phyloP scores from a whole-genome alignment of 1,139 yeast species.

The Geotrichum candidum region DNA sequence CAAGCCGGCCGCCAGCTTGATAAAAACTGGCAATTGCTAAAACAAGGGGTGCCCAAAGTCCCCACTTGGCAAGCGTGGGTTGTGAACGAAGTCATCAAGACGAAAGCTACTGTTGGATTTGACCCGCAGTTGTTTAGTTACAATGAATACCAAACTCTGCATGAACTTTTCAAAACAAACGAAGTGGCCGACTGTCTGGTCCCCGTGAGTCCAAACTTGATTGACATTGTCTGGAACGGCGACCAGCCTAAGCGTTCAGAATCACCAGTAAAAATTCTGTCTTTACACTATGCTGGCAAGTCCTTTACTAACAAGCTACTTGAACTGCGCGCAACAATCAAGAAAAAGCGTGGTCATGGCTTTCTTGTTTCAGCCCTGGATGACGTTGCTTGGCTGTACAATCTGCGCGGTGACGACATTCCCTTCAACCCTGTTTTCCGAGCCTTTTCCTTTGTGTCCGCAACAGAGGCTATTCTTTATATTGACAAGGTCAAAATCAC shows the following conservation, averaged over 20 bases:
- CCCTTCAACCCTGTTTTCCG: constrained; percentile 89
- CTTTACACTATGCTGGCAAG: constrained; percentile 39
- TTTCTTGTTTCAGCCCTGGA: constrained; percentile 71
- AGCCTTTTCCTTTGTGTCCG: constrained; percentile 68
- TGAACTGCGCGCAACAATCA: constrained; percentile 42
- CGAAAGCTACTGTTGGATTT: constrained; percentile 42
- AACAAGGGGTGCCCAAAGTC: constrained; percentile 70
- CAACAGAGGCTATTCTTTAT: constrained; percentile 52
- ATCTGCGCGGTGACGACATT: constrained; percentile 80
- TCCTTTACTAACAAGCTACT: constrained; percentile 40
- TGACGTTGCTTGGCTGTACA: constrained; percentile 89
- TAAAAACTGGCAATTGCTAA: constrained; percentile 73
- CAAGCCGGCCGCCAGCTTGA: constrained; percentile 89
- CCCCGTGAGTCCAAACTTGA: constrained; percentile 61
- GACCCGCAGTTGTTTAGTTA: constrained; percentile 69
- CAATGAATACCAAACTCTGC: constrained; percentile 38
- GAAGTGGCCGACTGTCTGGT: constrained; percentile 36
- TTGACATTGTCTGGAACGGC: constrained; percentile 69
- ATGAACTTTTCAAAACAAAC: constrained; percentile 34
- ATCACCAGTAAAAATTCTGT: constrained; percentile 31
- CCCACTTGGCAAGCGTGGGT: constrained; percentile 91
- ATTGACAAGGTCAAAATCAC: constrained; percentile 63
- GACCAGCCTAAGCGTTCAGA: constrained; percentile 37
- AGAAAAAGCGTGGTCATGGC: constrained; percentile 40
- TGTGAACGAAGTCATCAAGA: constrained; percentile 33